A percentile compares a stretch with the other conserved stretches of the same genome.
phyloP scores from a whole-genome alignment of 169 alveolate genomes.

The Plasmodium berghei region DNA sequence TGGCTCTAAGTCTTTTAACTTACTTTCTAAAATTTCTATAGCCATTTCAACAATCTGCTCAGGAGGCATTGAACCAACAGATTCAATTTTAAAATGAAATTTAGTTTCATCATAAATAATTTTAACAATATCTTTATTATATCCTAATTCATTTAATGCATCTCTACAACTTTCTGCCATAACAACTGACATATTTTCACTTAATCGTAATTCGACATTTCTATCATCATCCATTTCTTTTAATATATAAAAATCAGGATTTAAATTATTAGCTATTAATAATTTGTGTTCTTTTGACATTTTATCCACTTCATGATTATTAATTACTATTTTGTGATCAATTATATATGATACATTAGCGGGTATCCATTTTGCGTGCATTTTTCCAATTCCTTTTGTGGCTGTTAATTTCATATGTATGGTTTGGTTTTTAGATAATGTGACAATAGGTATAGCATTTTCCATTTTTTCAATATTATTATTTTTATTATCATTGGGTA shows the following conservation, averaged over 20 bases:
- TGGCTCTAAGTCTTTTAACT: conserved; percentile 78
- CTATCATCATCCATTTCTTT: conserved; percentile 66
- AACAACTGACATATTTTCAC: conserved; percentile 72
- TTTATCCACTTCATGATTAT: conserved; percentile 84
- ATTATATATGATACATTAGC: conserved; percentile 92
- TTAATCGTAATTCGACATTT: conserved; percentile 36
- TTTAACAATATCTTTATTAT: conserved; percentile 78
- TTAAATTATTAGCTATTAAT: conserved; percentile 49
- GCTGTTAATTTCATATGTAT: conserved; percentile 95
- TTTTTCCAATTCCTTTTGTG: conserved; percentile 96
- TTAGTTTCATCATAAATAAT: conserved; percentile 84
- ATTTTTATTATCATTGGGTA: conserved; percentile 71
- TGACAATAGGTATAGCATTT: conserved; percentile 94
- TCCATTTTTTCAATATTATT: conserved; percentile 44
- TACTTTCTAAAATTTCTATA: conserved; percentile 87
- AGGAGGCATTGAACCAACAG: conserved; percentile 96
- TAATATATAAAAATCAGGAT: conserved; percentile 60
- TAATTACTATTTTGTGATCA: conserved; percentile 83
- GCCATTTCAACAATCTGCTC: conserved; percentile 94
- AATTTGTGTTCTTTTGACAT: conserved; percentile 45
- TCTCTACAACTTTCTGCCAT: conserved; percentile 83
- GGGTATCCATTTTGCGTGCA: conserved; percentile 98
- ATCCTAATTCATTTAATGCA: conserved; percentile 81
- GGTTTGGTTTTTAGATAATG: conserved; percentile 93
- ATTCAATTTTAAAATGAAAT: conserved; percentile 86